Percentiles rank a stretch among this genome's conserved stretches.
phyloP scores from a whole-genome alignment of 2,329 filamentous ascomycete genomes.

The Pezicula radicicola region DNA sequence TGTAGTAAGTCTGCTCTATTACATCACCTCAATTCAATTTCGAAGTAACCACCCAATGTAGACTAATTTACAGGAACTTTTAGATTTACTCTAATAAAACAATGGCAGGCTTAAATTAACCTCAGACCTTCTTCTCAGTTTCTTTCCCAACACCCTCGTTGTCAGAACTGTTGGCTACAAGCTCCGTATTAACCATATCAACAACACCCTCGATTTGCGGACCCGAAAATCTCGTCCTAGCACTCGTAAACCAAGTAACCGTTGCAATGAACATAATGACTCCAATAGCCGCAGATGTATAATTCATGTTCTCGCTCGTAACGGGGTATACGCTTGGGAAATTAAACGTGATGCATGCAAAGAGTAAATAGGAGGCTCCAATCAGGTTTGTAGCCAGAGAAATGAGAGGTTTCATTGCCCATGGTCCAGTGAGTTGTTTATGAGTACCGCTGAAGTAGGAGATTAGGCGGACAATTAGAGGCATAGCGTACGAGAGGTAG shows the following conservation, averaged over 20 bases:
- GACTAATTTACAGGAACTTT: no score
- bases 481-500: slow-evolving; percentile 56
- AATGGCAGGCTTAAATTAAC: no score
- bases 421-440: slow-evolving; percentile 32
- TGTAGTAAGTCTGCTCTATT: no score
- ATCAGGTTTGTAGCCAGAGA: slow-evolving; percentile 39
- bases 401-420: slow-evolving; percentile 37
- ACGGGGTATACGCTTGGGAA: slow-evolving; percentile 50
- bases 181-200: slow-evolving; percentile 4
- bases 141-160: no score
- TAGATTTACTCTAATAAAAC: no score
- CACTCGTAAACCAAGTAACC: slow-evolving; percentile 50
- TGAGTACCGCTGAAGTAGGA: slow-evolving; percentile 40
- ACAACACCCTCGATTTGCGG: slow-evolving; percentile 29
- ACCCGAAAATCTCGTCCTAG: slow-evolving; percentile 46
- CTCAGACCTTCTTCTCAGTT: no score
- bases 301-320: slow-evolving; percentile 54
- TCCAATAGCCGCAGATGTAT: slow-evolving; percentile 53
- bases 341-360: slow-evolving; percentile 54
- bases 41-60: no score
- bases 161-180: no score
- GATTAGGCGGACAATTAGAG: slow-evolving; percentile 47
- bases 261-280: slow-evolving; percentile 47
- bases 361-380: slow-evolving; percentile 49
- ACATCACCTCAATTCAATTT: no score